These are phyloP conservation scores for Fraxinus sp. DNA, from an alignment of 305 asterid species.

Conservation along the genomic window DNA sequence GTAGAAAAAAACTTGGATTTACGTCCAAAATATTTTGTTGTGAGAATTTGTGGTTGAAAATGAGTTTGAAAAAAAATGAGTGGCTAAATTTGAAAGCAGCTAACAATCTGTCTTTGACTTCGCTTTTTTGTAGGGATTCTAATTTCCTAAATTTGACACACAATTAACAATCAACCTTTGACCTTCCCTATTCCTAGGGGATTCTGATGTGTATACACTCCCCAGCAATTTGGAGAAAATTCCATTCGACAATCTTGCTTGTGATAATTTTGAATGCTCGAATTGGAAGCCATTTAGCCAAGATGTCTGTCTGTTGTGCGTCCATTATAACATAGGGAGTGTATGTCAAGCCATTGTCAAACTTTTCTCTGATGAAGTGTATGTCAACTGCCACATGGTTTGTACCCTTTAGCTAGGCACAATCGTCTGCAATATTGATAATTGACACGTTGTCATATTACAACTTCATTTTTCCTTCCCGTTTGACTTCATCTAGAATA, in stretches of 20 bases:
- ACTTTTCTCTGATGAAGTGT: background rate
- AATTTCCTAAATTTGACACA: background rate
- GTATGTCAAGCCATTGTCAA: background rate
- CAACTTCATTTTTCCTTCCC: background rate
- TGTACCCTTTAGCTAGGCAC: background rate
- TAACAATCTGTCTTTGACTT: background rate
- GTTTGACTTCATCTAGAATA: background rate
- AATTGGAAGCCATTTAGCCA: background rate
- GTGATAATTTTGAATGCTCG: background rate
- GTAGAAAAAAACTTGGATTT: background rate
- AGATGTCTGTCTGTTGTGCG: background rate
- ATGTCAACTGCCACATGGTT: background rate
- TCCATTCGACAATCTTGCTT: background rate
- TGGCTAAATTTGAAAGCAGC: background rate
- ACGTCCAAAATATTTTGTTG: too few relatives aligned
- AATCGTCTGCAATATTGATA: background rate
- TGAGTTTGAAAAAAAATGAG: background rate
- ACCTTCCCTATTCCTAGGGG: background rate
- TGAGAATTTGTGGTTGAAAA: background rate
- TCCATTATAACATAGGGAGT: background rate
- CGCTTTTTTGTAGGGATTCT: background rate
- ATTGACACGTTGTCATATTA: background rate
- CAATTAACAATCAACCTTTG: background rate
- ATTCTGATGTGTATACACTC: background rate
- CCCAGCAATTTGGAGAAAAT: background rate